Evolutionary conservation across 768 basidiomycete species (phyloP).

Genomic region (Cyclocybe aegerita): DNA sequence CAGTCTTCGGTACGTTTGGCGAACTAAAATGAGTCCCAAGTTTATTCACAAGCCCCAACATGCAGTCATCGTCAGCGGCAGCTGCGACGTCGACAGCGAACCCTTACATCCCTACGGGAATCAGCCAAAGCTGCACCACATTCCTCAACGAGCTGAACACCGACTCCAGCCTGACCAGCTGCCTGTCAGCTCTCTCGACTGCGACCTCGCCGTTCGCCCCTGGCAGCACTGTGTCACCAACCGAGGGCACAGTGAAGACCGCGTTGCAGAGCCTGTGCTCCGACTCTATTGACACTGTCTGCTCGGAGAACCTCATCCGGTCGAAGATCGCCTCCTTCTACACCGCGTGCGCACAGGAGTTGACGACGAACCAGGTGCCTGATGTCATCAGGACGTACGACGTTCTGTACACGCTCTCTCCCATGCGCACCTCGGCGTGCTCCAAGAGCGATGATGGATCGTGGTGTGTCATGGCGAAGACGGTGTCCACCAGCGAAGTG

Average conservation of each 20-base stretch:
- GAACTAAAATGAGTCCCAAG: not conserved
- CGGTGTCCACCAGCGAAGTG: conserved; percentile 26
- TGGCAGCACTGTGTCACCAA: conserved; percentile 38
- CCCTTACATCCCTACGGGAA: conserved; percentile 67
- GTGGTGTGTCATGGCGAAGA: conserved; percentile 65
- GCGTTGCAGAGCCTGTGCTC: conserved; percentile 60
- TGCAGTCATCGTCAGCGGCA: conserved; percentile 18
- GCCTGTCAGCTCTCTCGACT: conserved; percentile 60
- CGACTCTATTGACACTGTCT: conserved; percentile 40
- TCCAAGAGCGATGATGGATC: conserved; percentile 66
- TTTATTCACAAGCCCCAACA: conserved; percentile 1
- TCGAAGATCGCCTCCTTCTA: conserved; percentile 68
- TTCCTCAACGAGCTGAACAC: conserved; percentile 67
- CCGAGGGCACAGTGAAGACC: conserved; percentile 45
- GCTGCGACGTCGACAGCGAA: conserved; percentile 29
- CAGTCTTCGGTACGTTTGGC: conserved; percentile 40
- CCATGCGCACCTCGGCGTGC: conserved; percentile 71
- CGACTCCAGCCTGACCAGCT: conserved; percentile 54
- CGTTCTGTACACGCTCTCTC: conserved; percentile 67
- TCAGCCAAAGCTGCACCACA: conserved; percentile 50
- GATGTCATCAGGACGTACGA: conserved; percentile 75
- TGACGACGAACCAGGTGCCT: conserved; percentile 48
- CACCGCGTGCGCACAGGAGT: conserved; percentile 66
- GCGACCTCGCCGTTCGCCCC: conserved; percentile 59
- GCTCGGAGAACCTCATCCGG: conserved; percentile 60